These are phyloP conservation scores for Chaetomium fimeti DNA, from an alignment of 495 filamentous ascomycete genomes.

Conservation along the genomic window DNA sequence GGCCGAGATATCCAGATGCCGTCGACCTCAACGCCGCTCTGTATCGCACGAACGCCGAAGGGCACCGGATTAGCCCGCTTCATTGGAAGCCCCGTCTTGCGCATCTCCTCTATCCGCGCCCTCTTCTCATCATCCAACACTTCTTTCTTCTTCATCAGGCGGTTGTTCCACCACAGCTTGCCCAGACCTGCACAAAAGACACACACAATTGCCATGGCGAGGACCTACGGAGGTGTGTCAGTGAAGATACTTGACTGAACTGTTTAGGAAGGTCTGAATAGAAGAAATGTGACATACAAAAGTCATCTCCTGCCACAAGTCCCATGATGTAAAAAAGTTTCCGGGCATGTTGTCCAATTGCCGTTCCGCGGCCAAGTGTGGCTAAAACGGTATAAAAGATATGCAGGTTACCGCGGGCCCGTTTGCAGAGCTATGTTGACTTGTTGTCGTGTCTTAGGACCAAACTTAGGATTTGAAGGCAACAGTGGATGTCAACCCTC, in stretches of 20 bases:
- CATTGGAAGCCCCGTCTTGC: slow-evolving; percentile 47
- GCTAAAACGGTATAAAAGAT: background rate
- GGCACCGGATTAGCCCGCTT: slow-evolving; percentile 64
- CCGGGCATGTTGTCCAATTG: slow-evolving; percentile 25
- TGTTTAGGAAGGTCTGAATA: background rate
- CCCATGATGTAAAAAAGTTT: slow-evolving; percentile 73
- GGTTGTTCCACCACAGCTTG: slow-evolving; percentile 63
- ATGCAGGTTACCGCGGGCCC: no score
- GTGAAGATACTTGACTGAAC: slow-evolving; percentile 14
- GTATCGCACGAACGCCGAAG: slow-evolving; percentile 85
- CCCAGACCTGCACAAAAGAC: slow-evolving; percentile 53
- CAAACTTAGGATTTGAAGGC: background rate
- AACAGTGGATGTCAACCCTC: background rate
- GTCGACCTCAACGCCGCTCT: slow-evolving; percentile 80
- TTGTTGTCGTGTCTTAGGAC: background rate
- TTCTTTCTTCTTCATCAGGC: slow-evolving; percentile 62
- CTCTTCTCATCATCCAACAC: slow-evolving; percentile 64
- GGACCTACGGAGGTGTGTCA: slow-evolving; percentile 38
- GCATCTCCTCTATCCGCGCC: slow-evolving; percentile 53
- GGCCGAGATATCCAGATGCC: slow-evolving; percentile 82
- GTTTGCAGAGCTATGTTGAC: background rate
- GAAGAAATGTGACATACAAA: slow-evolving; percentile 59
- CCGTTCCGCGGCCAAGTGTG: background rate
- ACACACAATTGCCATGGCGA: slow-evolving; percentile 49
- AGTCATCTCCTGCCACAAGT: slow-evolving; percentile 86